Base-by-base conservation (phyloP, 768 basidiomycete species). In the Tricholoma matsutake region DNA sequence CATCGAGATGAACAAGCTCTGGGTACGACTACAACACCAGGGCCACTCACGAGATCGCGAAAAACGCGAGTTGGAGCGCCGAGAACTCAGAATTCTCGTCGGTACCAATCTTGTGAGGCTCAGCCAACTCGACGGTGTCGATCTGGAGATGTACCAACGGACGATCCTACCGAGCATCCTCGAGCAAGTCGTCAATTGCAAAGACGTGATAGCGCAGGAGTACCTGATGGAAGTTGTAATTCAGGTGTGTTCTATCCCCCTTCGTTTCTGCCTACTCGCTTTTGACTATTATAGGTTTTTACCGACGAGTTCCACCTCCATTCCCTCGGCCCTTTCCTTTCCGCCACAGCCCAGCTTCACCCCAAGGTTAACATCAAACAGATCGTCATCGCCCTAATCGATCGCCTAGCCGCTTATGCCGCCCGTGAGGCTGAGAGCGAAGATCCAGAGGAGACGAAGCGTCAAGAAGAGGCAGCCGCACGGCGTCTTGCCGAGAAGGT, bases 211-310 rank as follows among this genome's bases (percentile, higher is more conserved):
- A 62, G 97, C 97, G 0, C 97, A 99, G 73, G 97, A 98, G 72
- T 99, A 99, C 73, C 74, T 98, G 51, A 98, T 98, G 97, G 97
- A 99, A 73, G 97, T 98, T 9, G 95, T 99, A 63, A 99, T 99
- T 65, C 97, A 99, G 82, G 94, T 91, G 61, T 35, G 83, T 69
- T 43, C 52, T 13, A 4, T n/a, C 10, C 25, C 10, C n/a, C 13
- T 20, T 58, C 20, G 11, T 5, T 18, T 22, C 35, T 32, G 22
- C 29, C 34, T 49, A 34, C 52, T 31, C 29, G 4, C 49, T 65
- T 22, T 65, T 6, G 13, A 63, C 53, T 43, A 29, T 13, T 56
- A 57, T 32, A 94, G 92, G 96, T 99, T 16, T 98, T 98, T 75
- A 94, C 96, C 10, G 96, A 98, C 74, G 96, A 98, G 71, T 98